phyloP scores from a whole-genome alignment of 106 monocot genomes.

The Agapanthus africanus region DNA sequence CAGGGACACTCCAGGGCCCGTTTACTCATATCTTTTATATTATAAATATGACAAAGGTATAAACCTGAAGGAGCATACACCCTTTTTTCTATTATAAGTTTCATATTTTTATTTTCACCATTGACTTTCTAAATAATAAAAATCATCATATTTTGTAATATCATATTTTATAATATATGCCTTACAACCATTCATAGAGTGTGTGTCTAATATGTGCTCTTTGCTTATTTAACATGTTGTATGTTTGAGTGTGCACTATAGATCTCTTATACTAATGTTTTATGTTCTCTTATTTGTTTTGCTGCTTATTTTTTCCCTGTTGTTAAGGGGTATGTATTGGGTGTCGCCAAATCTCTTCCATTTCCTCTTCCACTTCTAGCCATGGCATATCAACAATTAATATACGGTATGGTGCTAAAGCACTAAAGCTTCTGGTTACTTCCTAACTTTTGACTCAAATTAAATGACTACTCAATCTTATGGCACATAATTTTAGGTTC shows the following conservation, averaged over 20 bases:
- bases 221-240: neutral
- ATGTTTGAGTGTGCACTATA: neutral
- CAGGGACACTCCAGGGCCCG: too few relatives aligned
- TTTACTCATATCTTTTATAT: too few relatives aligned
- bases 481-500: conserved; percentile 34
- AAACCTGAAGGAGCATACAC: too few relatives aligned
- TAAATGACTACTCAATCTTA: neutral
- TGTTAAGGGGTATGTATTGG: conserved; percentile 49
- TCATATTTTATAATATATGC: too few relatives aligned
- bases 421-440: neutral
- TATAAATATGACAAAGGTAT: too few relatives aligned
- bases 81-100: too few relatives aligned
- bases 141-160: too few relatives aligned
- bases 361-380: conserved; percentile 92
- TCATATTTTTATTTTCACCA: too few relatives aligned
- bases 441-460: neutral
- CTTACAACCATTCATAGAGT: neutral
- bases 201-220: neutral
- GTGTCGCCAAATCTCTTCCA: conserved; percentile 57
- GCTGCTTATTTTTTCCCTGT: too few relatives aligned
- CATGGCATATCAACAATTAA: conserved; percentile 58
- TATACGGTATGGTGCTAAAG: conserved; percentile 42
- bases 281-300: neutral
- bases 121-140: too few relatives aligned
- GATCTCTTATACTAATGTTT: conserved; percentile 3